Conservation (phyloP, 2,329 filamentous ascomycete genomes). For the Aureobasidium namibiae region DNA sequence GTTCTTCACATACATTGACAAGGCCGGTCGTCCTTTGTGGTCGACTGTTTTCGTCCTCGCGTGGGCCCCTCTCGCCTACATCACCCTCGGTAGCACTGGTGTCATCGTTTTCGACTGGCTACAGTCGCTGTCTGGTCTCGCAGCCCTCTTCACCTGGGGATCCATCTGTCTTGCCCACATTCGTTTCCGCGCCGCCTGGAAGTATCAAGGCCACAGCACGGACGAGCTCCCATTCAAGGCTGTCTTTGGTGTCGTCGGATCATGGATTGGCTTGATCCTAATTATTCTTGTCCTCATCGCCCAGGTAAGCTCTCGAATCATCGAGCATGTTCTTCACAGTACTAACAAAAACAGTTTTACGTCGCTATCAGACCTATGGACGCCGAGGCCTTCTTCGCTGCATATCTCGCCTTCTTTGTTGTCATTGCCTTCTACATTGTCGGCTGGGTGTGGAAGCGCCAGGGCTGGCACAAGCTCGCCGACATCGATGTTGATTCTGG, state of each 20-base stretch:
- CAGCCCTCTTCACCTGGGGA: slow-evolving; percentile 69
- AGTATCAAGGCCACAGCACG: slow-evolving; percentile 51
- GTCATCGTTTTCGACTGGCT: slow-evolving; percentile 51
- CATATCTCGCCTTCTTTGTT: slow-evolving; percentile 46
- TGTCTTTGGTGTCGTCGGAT: slow-evolving; percentile 70
- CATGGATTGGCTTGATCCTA: slow-evolving; percentile 68
- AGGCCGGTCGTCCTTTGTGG: slow-evolving; percentile 50
- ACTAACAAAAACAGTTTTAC: slow-evolving; percentile 33
- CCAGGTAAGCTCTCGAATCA: slow-evolving; percentile 37
- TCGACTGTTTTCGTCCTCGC: slow-evolving; percentile 35
- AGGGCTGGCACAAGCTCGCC: slow-evolving; percentile 48
- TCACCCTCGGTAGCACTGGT: slow-evolving; percentile 37
- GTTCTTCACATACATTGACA: slow-evolving; percentile 54
- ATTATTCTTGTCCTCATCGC: slow-evolving; percentile 69
- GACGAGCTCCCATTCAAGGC: slow-evolving; percentile 73
- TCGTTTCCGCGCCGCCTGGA: slow-evolving; percentile 56
- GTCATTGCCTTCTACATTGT: slow-evolving; percentile 46
- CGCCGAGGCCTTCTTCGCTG: slow-evolving; percentile 46
- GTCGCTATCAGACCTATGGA: slow-evolving; percentile 37
- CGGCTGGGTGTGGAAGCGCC: slow-evolving; percentile 57
- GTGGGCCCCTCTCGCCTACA: slow-evolving; percentile 54
- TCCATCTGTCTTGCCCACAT: slow-evolving; percentile 59
- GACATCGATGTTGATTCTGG: slow-evolving; percentile 62
- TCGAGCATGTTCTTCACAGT: not conserved
- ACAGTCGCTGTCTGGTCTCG: slow-evolving; percentile 62